Conservation (phyloP, 805 yeast genomes). For the Metschnikowia reukaufii region DNA sequence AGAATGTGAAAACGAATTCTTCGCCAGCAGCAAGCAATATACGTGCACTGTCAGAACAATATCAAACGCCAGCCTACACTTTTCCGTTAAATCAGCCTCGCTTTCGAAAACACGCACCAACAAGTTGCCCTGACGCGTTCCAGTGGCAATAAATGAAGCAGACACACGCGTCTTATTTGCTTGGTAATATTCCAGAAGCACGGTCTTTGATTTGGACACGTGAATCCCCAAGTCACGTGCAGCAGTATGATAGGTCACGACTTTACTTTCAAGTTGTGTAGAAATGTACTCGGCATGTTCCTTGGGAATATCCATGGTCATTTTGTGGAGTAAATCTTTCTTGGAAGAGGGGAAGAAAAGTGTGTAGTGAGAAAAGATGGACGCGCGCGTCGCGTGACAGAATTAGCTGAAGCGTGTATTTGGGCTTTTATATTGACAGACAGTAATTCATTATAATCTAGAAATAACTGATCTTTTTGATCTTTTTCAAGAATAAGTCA, state of each 20-base stretch:
- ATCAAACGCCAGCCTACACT: slow-evolving; percentile 26
- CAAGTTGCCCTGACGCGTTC: slow-evolving; percentile 22
- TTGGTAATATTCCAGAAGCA: slow-evolving; percentile 39
- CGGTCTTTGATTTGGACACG: slow-evolving; percentile 37
- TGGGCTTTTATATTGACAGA: background rate
- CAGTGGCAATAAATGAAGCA: slow-evolving; percentile 45
- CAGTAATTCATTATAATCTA: background rate
- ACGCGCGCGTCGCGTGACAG: background rate
- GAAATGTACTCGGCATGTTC: slow-evolving; percentile 34
- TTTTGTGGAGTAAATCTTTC: slow-evolving; percentile 5
- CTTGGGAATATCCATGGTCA: slow-evolving; percentile 35
- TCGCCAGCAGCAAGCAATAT: slow-evolving; percentile 34
- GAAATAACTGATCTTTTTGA: too few relatives aligned
- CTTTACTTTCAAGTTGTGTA: slow-evolving; percentile 9
- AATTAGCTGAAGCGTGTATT: background rate
- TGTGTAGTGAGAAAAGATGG: background rate
- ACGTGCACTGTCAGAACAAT: slow-evolving; percentile 36
- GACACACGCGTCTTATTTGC: slow-evolving; percentile 34
- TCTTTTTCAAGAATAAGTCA: too few relatives aligned
- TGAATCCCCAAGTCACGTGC: slow-evolving; percentile 42
- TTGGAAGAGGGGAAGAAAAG: background rate
- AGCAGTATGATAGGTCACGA: slow-evolving; percentile 43
- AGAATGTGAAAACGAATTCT: slow-evolving; percentile 9
- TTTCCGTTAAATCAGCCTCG: slow-evolving; percentile 26
- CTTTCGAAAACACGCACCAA: slow-evolving; percentile 25